Evolutionary conservation across 805 yeast species (phyloP).

Genomic region (Naumovozyma castellii): DNA sequence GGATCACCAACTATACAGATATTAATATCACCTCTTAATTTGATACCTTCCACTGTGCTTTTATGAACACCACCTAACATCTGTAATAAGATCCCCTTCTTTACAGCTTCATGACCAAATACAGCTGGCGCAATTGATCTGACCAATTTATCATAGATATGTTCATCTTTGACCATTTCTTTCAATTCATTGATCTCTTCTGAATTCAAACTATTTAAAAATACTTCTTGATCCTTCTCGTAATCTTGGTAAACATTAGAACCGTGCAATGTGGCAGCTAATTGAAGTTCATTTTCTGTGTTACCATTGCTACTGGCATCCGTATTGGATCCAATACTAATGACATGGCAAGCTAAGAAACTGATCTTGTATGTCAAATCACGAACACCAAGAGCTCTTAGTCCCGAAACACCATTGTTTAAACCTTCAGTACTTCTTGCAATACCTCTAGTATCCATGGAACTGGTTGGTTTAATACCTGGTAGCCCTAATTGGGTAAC

Average conservation of each 20-base stretch:
- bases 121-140: constrained; percentile 92
- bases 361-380: constrained; percentile 89
- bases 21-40: constrained; percentile 92
- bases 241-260: constrained; percentile 32
- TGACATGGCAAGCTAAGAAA: constrained; percentile 83
- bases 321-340: constrained; percentile 40
- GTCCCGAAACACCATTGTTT: constrained; percentile 79
- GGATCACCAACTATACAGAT: constrained; percentile 97
- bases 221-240: constrained; percentile 70
- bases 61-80: constrained; percentile 94
- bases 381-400: constrained; percentile 84
- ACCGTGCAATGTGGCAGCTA: constrained; percentile 22
- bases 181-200: constrained; percentile 78
- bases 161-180: constrained; percentile 83
- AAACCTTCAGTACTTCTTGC: constrained; percentile 49
- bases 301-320: constrained; percentile 3
- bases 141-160: constrained; percentile 74
- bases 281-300: constrained; percentile 15
- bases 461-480: constrained; percentile 80
- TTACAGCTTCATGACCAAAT: constrained; percentile 88
- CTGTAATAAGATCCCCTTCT: constrained; percentile 84
- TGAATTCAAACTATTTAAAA: constrained; percentile 65
- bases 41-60: constrained; percentile 85
- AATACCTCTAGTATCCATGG: constrained; percentile 50
- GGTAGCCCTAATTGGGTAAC: constrained; percentile 90